phyloP scores from a whole-genome alignment of 306 rosid genomes.

The Vicia faba region DNA sequence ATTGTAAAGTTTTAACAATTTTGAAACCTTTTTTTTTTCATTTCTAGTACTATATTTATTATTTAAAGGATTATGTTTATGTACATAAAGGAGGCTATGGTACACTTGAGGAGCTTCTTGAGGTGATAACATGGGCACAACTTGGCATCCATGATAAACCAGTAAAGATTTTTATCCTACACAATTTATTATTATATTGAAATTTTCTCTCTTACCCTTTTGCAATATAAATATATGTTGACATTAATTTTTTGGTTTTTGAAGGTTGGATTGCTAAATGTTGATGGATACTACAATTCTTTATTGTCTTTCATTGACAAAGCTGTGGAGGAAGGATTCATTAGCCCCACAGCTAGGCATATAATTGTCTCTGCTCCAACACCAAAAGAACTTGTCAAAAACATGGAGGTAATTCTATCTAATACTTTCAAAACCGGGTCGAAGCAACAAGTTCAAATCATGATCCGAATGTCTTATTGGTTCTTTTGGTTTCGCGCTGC shows the following conservation, averaged over 20 bases:
- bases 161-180: conserved; percentile 39
- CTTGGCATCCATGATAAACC: conserved; percentile 98
- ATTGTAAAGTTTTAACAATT: no score
- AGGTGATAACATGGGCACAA: conserved; percentile 97
- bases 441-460: background rate
- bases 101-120: conserved; percentile 98
- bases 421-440: background rate
- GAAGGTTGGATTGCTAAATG: conserved; percentile 95
- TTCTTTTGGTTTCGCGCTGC: background rate
- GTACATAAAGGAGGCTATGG: conserved; percentile 84
- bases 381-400: conserved; percentile 76
- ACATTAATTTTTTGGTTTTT: background rate
- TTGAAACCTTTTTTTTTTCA: background rate
- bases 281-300: conserved; percentile 92
- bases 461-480: no score
- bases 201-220: background rate
- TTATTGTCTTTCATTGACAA: conserved; percentile 84
- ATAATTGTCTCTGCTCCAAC: conserved; percentile 89
- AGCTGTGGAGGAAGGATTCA: conserved; percentile 96
- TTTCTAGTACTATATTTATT: background rate
- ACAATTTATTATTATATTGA: background rate
- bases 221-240: background rate
- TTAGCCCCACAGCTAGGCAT: conserved; percentile 85
- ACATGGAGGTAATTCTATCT: conserved; percentile 64
- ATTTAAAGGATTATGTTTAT: background rate